These are phyloP conservation scores for Entelexis paramagnoliae DNA, from an alignment of 1,139 yeast genomes.

Conservation along the genomic window DNA sequence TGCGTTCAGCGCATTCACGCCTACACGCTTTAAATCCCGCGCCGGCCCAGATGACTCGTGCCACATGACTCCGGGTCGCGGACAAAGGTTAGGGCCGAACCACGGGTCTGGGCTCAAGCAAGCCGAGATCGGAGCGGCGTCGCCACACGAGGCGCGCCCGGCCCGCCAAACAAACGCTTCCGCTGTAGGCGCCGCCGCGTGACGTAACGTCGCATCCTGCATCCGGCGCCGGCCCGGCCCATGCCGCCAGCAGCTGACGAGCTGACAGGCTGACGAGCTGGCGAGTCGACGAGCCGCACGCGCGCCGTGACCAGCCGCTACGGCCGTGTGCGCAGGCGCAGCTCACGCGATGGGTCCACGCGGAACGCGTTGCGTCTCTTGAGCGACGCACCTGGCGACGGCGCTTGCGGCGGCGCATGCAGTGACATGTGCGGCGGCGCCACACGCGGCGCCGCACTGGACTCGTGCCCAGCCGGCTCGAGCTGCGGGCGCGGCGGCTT, in stretches of 20 bases:
- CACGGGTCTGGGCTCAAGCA: slow-evolving; percentile 1
- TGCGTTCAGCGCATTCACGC: neutral
- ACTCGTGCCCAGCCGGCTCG: too few species aligned
- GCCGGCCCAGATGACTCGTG: neutral
- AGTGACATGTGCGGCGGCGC: too few species aligned
- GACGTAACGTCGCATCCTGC: too few species aligned
- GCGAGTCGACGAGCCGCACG: too few species aligned
- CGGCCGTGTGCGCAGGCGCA: neutral
- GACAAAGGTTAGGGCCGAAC: slow-evolving; percentile 4
- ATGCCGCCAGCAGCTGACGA: too few species aligned
- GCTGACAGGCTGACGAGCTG: too few species aligned
- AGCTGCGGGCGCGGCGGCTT: neutral
- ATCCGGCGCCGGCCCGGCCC: too few species aligned
- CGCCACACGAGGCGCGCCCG: neutral
- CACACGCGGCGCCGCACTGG: too few species aligned
- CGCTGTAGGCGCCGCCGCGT: too few species aligned
- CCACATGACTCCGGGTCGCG: slow-evolving; percentile 2
- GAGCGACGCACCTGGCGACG: neutral
- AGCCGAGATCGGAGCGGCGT: slow-evolving; percentile 6
- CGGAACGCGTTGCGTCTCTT: slow-evolving; percentile 10
- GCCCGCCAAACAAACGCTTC: too few species aligned
- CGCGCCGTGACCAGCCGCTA: too few species aligned
- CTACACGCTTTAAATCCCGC: neutral
- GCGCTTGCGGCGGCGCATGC: too few species aligned
- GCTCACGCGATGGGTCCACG: slow-evolving; percentile 8